Conservation (phyloP, 1,284 basidiomycete genomes). For the Ustilago cynodontis region DNA sequence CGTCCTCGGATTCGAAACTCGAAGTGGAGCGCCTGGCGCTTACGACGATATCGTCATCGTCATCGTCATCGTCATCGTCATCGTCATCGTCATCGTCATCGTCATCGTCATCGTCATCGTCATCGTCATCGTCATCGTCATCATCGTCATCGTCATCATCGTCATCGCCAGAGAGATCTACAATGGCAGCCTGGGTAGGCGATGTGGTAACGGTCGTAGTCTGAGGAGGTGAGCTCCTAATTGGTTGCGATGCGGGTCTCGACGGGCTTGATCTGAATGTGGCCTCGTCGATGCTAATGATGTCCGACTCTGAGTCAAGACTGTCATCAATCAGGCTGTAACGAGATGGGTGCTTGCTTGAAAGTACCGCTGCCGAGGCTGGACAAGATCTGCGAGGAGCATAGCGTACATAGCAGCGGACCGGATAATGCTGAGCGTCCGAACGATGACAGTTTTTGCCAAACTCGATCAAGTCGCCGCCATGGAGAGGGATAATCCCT, state of each 20-base stretch:
- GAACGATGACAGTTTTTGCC: constrained; percentile 18
- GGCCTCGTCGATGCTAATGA: constrained; percentile 22
- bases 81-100: constrained; percentile 12
- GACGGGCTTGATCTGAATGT: constrained; percentile 2
- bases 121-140: constrained; percentile 12
- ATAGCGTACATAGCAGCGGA: constrained; percentile 25
- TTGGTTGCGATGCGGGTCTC: not conserved
- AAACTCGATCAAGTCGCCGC: constrained; percentile 35
- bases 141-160: constrained; percentile 11
- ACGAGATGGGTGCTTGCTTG: not conserved
- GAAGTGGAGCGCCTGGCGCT: not conserved
- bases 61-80: constrained; percentile 11
- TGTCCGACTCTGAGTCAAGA: constrained; percentile 33
- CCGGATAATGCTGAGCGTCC: constrained; percentile 14
- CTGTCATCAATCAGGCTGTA: constrained; percentile 22
- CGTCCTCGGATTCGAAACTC: not conserved
- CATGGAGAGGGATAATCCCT: not conserved
- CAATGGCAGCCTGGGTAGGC: not conserved
- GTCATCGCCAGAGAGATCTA: constrained; percentile 26
- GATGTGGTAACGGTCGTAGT: not conserved
- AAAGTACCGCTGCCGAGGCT: not conserved
- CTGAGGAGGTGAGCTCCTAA: not conserved
- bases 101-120: constrained; percentile 13
- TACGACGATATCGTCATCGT: constrained; percentile 2
- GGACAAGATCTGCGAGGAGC: not conserved